Conservation (phyloP, 441 rosid species). For the Geranium incanum region DNA sequence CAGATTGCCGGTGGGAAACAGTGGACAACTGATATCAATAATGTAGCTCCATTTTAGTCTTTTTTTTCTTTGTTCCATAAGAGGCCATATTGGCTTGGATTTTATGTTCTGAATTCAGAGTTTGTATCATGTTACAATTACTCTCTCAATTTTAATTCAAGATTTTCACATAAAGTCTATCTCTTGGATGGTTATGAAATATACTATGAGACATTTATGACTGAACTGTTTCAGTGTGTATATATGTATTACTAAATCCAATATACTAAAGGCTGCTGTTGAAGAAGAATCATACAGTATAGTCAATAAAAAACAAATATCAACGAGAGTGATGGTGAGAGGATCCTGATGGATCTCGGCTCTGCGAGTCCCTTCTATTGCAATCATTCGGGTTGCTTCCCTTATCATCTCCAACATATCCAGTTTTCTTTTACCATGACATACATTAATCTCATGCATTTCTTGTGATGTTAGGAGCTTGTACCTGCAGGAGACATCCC, state of each 20-base stretch:
- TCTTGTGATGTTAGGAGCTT: constrained; percentile 7
- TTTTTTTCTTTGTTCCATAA: constrained; percentile 6
- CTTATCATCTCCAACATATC: constrained; percentile 57
- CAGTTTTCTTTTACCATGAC: too few relatives aligned
- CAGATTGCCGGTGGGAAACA: constrained; percentile 22
- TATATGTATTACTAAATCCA: background rate
- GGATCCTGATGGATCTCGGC: too few relatives aligned
- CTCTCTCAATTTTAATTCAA: background rate
- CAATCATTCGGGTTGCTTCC: constrained; percentile 71
- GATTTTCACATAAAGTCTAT: background rate
- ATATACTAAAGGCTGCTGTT: background rate
- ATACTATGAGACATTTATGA: background rate
- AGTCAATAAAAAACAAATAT: too few relatives aligned
- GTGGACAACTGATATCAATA: constrained; percentile 24
- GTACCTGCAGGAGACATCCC: constrained; percentile 17
- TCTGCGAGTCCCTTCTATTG: constrained; percentile 41
- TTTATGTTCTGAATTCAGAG: background rate
- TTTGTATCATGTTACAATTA: background rate
- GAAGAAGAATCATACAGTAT: too few relatives aligned
- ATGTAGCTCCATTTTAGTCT: constrained; percentile 22
- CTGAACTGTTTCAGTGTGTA: background rate
- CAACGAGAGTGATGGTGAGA: too few relatives aligned
- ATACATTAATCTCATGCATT: background rate
- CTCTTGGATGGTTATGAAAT: background rate
- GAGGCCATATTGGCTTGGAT: constrained; percentile 23